Base-by-base conservation (phyloP, 1,284 basidiomycete genomes). In the Jaminaea rosea region DNA sequence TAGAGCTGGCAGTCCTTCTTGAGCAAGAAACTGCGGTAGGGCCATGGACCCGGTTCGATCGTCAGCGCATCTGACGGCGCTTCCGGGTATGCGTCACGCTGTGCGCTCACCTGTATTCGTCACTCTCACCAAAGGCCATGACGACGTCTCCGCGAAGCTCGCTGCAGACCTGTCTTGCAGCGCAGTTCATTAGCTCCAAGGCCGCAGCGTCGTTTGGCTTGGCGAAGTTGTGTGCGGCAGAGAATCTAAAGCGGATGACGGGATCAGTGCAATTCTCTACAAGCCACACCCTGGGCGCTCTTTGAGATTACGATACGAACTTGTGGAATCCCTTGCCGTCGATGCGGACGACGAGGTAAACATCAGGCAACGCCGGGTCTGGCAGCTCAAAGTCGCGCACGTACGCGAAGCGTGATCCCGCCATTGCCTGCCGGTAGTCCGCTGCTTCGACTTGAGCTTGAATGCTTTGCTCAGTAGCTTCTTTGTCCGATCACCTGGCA, bases 261-360 rank as follows among this genome's bases (percentile, higher is more conserved):
- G 21, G 21, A 19, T 23, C 8, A 37, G 46, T 4, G 41, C 15
- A 32, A 24, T n/a, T n/a, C n/a, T n/a, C n/a, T n/a, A 5, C 15
- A 4, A 4, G 13, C 26, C 17, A 17, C 19, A 46, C 4, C 26
- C 17, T 17, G 44, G n/a, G 31, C 8, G 44, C 31, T 4, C 19
- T n/a, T 27, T 17, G 44, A 17, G 23, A 7, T 4, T 15, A 13
- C 10, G 4, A 48, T 10, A 47, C 60, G 5, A 19, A 92, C 87
- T 86, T 84, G 77, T 97, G 92, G 73, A 99, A 99, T 0, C 87
- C 85, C 65, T 90, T 88, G 0, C 93, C 93, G 69, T 99, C 93
- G 41, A 99, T 77, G 3, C 93, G 83, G 49, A 92, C 81, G 31
- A 97, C 79, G 62, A 94, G 81, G 76, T 84, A 93, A 7, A 87